A percentile compares a stretch with the other conserved stretches of the same genome.
These are phyloP conservation scores for Pestalotiopsis sp. DNA, from an alignment of 2,329 filamentous ascomycete species.

Conservation along the genomic window DNA sequence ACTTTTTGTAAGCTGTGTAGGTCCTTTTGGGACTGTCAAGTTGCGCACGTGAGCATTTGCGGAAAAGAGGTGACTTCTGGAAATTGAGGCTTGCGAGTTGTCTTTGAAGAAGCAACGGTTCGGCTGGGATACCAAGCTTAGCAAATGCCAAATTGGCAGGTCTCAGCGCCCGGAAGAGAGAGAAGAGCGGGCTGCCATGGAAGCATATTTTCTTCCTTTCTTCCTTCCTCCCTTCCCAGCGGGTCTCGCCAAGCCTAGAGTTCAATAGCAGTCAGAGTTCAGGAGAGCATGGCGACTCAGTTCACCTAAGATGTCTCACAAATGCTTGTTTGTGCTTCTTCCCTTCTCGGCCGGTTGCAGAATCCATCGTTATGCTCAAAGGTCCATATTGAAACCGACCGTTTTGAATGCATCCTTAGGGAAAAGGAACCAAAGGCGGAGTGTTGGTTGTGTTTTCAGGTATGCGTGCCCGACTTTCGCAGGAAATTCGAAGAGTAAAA, in stretches of 20 bases:
- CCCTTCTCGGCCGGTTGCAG: neutral
- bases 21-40: neutral
- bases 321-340: neutral
- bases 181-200: too few species aligned
- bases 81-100: neutral
- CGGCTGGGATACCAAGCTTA: neutral
- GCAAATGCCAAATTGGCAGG: neutral
- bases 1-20: neutral
- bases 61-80: neutral
- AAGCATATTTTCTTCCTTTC: neutral
- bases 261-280: neutral
- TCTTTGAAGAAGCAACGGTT: neutral
- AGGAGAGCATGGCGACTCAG: neutral
- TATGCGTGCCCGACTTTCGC: too few species aligned
- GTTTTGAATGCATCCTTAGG: too few species aligned
- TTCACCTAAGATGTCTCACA: neutral
- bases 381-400: too few species aligned
- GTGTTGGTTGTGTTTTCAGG: too few species aligned
- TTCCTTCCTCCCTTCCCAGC: neutral
- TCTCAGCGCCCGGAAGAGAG: neutral
- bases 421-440: too few species aligned
- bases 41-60: neutral
- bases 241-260: neutral
- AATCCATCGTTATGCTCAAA: neutral
- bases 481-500: too few species aligned